Base-by-base conservation (phyloP, 2,329 filamentous ascomycete genomes). In the Calonectria hawksworthii region DNA sequence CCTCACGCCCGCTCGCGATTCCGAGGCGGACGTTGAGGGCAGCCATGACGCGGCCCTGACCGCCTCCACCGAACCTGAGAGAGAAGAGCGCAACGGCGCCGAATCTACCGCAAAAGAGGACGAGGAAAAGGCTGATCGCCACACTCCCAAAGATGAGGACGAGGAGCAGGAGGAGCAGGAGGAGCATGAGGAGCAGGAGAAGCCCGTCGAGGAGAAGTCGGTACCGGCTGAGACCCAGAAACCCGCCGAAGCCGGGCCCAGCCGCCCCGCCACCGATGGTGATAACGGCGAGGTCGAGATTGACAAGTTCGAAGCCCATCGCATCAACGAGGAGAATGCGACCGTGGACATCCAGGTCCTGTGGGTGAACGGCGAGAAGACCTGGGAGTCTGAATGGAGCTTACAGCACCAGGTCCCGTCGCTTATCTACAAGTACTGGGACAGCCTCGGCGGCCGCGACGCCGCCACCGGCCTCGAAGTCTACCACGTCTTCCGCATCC, bases 391-490 rank as follows among this genome's bases (percentile, higher is more conserved):
- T 1, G 80, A 81, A 77, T 81, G 79, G 79, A 80, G 76, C 66
- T 69, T 81, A 0, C 80, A 81, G 72, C 73, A 79, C 36, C 80
- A 81, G 65, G 78, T 80, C 0, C 80, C 80, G 3, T 61, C 71
- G 2, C 76, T 81, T 13, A 77, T 81, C 56, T 81, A 76, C 74
- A 75, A 81, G 73, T 81, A 81, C 73, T 81, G 80, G 80, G 80
- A 81, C 11, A 66, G 71, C 26, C 65, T 77, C 18, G 77, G 74
- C 0, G 78, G 80, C 21, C 80, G 80, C 23, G 80, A 81, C n/a
- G 52, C 66, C 8, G 79, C 78, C 10, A 81, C 80, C 34, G 70
- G 74, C 23, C 74, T 81, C 3, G 79, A 79, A 7, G 41, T 79
- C 18, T 81, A 78, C 63, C 80, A 81, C 68, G 80, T 81, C 32